Evolutionary conservation across 768 basidiomycete species (phyloP).

Genomic region (Mycena amicta): DNA sequence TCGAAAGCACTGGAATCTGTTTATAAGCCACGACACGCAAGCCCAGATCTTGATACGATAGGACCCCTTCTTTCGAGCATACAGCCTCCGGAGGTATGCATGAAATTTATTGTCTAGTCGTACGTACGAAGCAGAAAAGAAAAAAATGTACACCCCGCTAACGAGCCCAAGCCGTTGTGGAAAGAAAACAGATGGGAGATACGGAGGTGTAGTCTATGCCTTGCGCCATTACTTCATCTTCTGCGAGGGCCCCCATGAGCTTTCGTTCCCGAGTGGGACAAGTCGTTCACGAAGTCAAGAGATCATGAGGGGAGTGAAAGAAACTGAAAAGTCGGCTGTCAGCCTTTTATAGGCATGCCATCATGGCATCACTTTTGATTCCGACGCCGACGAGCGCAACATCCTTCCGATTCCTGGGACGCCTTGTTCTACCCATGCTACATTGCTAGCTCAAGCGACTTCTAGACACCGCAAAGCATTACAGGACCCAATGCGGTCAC

Average conservation of each 20-base stretch:
- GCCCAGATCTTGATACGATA: slow-evolving; percentile 6
- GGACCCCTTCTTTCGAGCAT: slow-evolving; percentile 10
- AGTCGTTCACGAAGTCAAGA: slow-evolving; percentile 45
- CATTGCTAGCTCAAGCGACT: no score
- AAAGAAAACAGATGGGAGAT: slow-evolving; percentile 69
- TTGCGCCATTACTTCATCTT: slow-evolving; percentile 88
- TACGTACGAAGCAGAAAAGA: slow-evolving; percentile 12
- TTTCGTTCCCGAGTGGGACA: slow-evolving; percentile 1
- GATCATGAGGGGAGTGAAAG: slow-evolving; percentile 47
- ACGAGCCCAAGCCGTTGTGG: slow-evolving; percentile 74
- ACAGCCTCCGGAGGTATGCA: slow-evolving; percentile 12
- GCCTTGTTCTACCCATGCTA: no score
- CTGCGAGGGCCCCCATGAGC: slow-evolving; percentile 72
- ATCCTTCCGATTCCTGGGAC: no score
- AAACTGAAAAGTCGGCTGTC: slow-evolving; percentile 7
- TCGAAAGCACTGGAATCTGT: no score
- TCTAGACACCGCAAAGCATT: no score
- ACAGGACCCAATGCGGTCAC: no score
- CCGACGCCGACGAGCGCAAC: no score
- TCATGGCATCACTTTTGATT: not conserved
- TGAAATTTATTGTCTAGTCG: slow-evolving; percentile 13
- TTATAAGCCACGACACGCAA: slow-evolving; percentile 12
- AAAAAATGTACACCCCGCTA: slow-evolving; percentile 78
- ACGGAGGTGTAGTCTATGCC: slow-evolving; percentile 88
- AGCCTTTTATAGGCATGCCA: not conserved